Percentiles rank a stretch among this genome's conserved stretches.
Conservation (phyloP, 768 basidiomycete species). For the Panaeolus cyanescens region DNA sequence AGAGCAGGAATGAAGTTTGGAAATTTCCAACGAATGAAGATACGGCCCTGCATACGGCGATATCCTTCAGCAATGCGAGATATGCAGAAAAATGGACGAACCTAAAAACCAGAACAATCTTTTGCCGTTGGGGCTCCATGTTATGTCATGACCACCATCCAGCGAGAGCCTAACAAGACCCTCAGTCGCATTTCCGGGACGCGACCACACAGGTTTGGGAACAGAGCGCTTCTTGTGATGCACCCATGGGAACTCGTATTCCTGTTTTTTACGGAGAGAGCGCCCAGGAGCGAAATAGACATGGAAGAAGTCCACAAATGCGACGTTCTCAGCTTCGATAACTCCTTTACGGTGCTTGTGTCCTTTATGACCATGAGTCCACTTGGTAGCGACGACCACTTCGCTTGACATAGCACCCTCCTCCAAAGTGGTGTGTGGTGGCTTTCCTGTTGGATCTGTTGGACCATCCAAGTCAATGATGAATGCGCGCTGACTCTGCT, state of each 20-base stretch:
- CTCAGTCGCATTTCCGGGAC: slow-evolving; percentile 65
- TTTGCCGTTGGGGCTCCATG: slow-evolving; percentile 64
- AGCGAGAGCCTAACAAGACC: slow-evolving; percentile 64
- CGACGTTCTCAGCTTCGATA: slow-evolving; percentile 40
- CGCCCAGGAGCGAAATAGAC: slow-evolving; percentile 57
- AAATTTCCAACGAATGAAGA: slow-evolving; percentile 61
- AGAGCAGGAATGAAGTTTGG: slow-evolving; percentile 50
- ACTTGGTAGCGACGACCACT: slow-evolving; percentile 43
- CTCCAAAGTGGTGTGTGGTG: slow-evolving; percentile 48
- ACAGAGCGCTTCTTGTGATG: neutral
- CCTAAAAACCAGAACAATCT: slow-evolving; percentile 77
- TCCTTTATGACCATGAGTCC: slow-evolving; percentile 10
- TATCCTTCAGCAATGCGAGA: neutral
- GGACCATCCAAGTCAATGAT: slow-evolving; percentile 38
- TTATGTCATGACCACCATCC: slow-evolving; percentile 74
- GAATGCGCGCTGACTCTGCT: slow-evolving; percentile 52
- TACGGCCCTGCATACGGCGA: slow-evolving; percentile 49
- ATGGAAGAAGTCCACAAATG: slow-evolving; percentile 72
- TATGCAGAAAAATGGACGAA: slow-evolving; percentile 23
- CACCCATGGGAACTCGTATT: slow-evolving; percentile 10
- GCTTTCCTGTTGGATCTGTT: slow-evolving; percentile 48
- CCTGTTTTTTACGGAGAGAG: slow-evolving; percentile 34
- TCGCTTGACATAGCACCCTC: slow-evolving; percentile 61
- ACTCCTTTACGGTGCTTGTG: slow-evolving; percentile 13
- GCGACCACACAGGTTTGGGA: slow-evolving; percentile 56